A percentile compares a stretch with the other conserved stretches of the same genome.
These are phyloP conservation scores for Eucalyptus rudis DNA, from an alignment of 345 rosid genomes.

Conservation along the genomic window DNA sequence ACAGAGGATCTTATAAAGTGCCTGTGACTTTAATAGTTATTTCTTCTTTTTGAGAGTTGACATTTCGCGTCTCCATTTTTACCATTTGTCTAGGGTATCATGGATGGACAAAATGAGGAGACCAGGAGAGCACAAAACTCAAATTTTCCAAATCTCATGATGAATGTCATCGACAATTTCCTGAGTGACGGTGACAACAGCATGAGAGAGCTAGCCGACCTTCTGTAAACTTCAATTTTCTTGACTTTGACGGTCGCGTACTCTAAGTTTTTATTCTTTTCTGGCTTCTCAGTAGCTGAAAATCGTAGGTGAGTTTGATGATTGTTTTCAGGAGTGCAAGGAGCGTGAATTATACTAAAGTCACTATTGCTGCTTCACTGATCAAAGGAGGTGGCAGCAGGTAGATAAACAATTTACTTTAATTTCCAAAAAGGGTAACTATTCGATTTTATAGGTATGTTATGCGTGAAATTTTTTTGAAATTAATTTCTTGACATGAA, in stretches of 20 bases:
- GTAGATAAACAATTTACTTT: background rate
- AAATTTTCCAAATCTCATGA: background rate
- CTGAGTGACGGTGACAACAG: background rate
- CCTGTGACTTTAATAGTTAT: background rate
- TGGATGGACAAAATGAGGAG: conserved; percentile 1
- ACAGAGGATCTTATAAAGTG: background rate
- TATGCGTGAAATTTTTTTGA: background rate
- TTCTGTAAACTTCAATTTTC: background rate
- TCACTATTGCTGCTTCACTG: background rate
- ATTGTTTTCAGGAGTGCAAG: background rate
- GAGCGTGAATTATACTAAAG: background rate
- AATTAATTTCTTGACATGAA: background rate
- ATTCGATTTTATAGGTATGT: background rate
- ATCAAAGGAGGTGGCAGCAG: conserved; percentile 1
- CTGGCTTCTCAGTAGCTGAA: background rate
- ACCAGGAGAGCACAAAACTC: background rate
- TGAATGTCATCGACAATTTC: background rate
- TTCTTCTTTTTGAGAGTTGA: background rate
- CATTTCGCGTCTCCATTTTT: background rate
- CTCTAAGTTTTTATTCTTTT: background rate
- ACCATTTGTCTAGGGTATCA: background rate
- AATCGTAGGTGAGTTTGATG: background rate
- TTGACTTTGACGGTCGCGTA: background rate
- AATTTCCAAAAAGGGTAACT: background rate
- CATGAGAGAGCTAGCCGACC: background rate